Evolutionary conservation across 257 asterid genomes (phyloP).

Genomic region (Solanum neorickii): DNA sequence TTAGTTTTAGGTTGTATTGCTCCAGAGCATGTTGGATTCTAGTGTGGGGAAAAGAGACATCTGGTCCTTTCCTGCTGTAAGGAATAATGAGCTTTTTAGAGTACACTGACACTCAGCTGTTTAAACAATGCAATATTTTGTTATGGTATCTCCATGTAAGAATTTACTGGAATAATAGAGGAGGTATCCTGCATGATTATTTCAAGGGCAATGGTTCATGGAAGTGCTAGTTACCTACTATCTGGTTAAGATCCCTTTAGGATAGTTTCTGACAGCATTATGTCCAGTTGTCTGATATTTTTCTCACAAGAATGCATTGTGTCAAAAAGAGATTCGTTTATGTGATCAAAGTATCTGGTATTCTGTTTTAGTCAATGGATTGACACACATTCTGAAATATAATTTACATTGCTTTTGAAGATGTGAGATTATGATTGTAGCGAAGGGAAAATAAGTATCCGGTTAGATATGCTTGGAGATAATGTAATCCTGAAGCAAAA

Average conservation of each 20-base stretch:
- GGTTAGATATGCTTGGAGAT: background rate
- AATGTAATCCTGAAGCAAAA: background rate
- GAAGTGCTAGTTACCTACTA: background rate
- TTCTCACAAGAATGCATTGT: background rate
- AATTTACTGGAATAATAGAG: slow-evolving; percentile 2
- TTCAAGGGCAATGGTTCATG: background rate
- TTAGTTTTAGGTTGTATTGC: background rate
- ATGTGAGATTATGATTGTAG: background rate
- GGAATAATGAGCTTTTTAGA: slow-evolving; percentile 2
- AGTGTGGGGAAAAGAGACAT: background rate
- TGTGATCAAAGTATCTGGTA: background rate
- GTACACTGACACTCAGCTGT: background rate
- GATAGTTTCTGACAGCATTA: background rate
- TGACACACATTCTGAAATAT: background rate
- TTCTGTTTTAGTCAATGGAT: background rate
- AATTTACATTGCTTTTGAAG: background rate
- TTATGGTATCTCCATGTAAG: slow-evolving; percentile 6
- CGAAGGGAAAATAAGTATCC: background rate
- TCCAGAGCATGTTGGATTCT: background rate
- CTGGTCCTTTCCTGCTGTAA: slow-evolving; percentile 5
- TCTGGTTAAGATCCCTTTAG: background rate
- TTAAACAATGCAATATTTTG: background rate
- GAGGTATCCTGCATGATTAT: background rate
- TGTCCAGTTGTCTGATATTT: background rate
- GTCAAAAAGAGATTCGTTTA: background rate